Evolutionary conservation across 2,329 filamentous ascomycete species (phyloP).

Genomic region (Fusarium stilboides): DNA sequence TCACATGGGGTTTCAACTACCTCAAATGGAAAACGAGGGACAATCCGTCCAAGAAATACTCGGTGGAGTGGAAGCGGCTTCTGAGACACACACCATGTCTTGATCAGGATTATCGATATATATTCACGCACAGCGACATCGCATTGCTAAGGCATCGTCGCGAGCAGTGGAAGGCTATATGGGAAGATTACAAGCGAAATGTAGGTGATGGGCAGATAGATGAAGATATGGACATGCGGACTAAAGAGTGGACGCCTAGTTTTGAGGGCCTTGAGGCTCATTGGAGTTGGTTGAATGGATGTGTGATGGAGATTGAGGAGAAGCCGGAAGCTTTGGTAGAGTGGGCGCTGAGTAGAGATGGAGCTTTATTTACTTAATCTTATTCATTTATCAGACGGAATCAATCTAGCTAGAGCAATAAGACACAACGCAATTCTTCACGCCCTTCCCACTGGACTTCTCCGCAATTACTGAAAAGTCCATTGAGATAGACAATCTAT

Average conservation of each 20-base stretch:
- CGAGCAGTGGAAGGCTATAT: constrained; percentile 2
- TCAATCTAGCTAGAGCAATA: no score
- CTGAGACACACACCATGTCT: background rate
- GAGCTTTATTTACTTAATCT: constrained; percentile 9
- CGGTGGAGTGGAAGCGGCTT: background rate
- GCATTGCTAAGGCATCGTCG: constrained; percentile 4
- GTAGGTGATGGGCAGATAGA: background rate
- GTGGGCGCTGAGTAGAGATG: constrained; percentile 26
- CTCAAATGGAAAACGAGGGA: fast-evolving
- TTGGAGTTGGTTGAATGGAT: constrained; percentile 24
- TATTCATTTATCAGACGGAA: no score
- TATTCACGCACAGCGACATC: background rate
- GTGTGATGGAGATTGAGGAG: constrained; percentile 13
- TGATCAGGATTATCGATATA: fast-evolving
- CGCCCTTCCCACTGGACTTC: no score
- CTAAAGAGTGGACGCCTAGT: background rate
- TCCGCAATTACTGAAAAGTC: no score
- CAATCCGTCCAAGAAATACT: background rate
- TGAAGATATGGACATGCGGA: background rate
- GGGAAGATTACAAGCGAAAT: constrained; percentile 2
- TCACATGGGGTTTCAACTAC: background rate
- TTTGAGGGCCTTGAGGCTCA: constrained; percentile 9
- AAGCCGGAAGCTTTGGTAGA: constrained; percentile 20
- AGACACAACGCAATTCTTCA: no score
- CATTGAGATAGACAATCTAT: no score